These are phyloP conservation scores for Cordyceps cateniannulata DNA, from an alignment of 2,329 filamentous ascomycete species.

Conservation along the genomic window DNA sequence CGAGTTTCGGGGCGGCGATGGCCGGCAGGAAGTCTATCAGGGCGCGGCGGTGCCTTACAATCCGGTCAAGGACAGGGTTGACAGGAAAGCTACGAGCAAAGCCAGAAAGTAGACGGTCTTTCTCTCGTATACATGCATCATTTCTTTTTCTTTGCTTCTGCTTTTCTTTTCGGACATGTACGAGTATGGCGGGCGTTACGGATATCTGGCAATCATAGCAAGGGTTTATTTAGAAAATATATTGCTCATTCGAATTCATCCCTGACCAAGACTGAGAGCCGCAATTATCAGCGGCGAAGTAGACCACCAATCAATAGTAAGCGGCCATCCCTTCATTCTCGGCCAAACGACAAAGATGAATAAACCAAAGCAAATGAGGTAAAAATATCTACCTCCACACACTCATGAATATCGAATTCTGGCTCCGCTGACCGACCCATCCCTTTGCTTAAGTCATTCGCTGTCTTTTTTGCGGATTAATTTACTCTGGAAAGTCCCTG, in stretches of 20 bases:
- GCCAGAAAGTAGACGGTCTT: slow-evolving; percentile 21
- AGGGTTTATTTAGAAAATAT: not conserved
- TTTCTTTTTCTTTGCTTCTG: not conserved
- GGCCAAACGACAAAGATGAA: not conserved
- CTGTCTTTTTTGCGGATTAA: not conserved
- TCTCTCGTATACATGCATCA: not conserved
- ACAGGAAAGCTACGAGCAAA: slow-evolving; percentile 27
- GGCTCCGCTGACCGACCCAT: not conserved
- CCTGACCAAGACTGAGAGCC: not conserved
- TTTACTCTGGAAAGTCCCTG: slow-evolving; percentile 29
- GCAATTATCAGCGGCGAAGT: not conserved
- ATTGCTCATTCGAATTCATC: not conserved
- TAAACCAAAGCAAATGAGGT: not conserved
- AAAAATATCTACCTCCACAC: not conserved
- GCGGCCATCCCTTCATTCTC: not conserved
- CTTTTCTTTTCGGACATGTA: not conserved
- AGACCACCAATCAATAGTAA: not conserved
- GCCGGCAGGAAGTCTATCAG: slow-evolving; percentile 37
- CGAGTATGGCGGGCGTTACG: not conserved
- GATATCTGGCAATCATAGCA: not conserved
- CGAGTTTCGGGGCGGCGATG: slow-evolving; percentile 41
- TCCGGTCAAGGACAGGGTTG: slow-evolving; percentile 42
- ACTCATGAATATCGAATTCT: not conserved
- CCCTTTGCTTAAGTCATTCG: not conserved
- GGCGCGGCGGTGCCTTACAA: slow-evolving; percentile 44